These are phyloP conservation scores for Obba rivulosa DNA, from an alignment of 768 basidiomycete genomes.

Conservation along the genomic window DNA sequence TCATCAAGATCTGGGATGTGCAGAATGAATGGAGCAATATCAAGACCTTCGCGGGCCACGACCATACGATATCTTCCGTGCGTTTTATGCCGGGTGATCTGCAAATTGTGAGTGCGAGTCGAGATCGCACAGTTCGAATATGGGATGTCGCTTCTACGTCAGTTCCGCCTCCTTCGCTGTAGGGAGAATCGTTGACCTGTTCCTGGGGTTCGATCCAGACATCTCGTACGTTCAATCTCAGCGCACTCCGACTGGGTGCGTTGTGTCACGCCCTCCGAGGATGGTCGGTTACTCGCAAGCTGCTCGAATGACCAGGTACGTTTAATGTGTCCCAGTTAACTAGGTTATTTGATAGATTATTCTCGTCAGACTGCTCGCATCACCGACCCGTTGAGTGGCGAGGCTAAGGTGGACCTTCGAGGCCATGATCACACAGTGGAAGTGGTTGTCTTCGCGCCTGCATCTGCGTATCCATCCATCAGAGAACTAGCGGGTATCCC, in stretches of 20 bases:
- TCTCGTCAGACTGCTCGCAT: slow-evolving; percentile 42
- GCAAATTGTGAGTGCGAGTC: slow-evolving; percentile 46
- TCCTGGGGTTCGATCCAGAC: slow-evolving; percentile 25
- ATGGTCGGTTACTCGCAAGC: slow-evolving; percentile 43
- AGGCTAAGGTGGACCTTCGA: slow-evolving; percentile 45
- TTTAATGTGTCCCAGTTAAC: background rate
- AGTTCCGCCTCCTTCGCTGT: slow-evolving; percentile 9
- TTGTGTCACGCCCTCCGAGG: slow-evolving; percentile 26
- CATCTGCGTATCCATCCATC: slow-evolving; percentile 35
- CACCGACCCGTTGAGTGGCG: slow-evolving; percentile 44
- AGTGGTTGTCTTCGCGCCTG: slow-evolving; percentile 46
- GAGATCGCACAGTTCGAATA: slow-evolving; percentile 49
- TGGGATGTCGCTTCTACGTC: slow-evolving; percentile 55
- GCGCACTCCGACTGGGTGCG: slow-evolving; percentile 55
- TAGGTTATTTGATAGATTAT: background rate
- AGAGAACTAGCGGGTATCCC: slow-evolving; percentile 41
- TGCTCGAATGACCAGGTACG: slow-evolving; percentile 52
- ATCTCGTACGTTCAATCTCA: slow-evolving; percentile 44
- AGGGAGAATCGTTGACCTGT: background rate
- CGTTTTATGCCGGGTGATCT: slow-evolving; percentile 50
- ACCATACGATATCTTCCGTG: slow-evolving; percentile 51
- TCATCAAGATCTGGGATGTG: slow-evolving; percentile 54
- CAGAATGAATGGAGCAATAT: slow-evolving; percentile 51
- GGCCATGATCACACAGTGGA: slow-evolving; percentile 55
- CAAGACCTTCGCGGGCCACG: slow-evolving; percentile 52